Evolutionary conservation across 768 basidiomycete species (phyloP).

Genomic region (Obba rivulosa): DNA sequence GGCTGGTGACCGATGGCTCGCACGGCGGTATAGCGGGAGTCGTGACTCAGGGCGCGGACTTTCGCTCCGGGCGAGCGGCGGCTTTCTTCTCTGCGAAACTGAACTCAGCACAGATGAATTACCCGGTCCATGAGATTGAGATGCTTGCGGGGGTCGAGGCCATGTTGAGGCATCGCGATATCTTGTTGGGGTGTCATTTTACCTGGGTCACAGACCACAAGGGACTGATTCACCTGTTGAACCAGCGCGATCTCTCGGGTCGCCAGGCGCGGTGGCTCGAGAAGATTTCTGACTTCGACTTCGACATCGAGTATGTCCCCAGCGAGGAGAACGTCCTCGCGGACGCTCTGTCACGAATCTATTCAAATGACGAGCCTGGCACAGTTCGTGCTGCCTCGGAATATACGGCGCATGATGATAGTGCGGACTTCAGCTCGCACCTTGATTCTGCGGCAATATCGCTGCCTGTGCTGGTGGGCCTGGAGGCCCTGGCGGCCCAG

Average conservation of each 20-base stretch:
- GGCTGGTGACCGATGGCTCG: constrained; percentile 21
- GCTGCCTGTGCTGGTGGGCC: constrained; percentile 7
- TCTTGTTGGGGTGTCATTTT: constrained; percentile 21
- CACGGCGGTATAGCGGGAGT: constrained; percentile 15
- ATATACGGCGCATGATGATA: constrained; percentile 13
- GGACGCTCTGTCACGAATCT: constrained; percentile 20
- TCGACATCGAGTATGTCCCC: constrained; percentile 23
- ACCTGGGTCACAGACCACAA: constrained; percentile 24
- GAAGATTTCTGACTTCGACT: constrained; percentile 24
- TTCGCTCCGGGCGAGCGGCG: constrained; percentile 8
- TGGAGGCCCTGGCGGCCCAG: constrained; percentile 5
- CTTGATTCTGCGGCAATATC: constrained; percentile 8
- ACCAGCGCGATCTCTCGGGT: constrained; percentile 19
- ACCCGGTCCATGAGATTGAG: constrained; percentile 37
- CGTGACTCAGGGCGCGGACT: constrained; percentile 18
- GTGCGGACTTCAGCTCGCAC: not conserved
- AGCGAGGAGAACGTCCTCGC: constrained; percentile 24
- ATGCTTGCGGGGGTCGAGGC: constrained; percentile 31
- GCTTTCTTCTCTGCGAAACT: constrained; percentile 26
- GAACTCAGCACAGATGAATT: constrained; percentile 22
- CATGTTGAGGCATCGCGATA: constrained; percentile 25
- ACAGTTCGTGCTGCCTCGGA: constrained; percentile 18
- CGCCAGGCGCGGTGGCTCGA: constrained; percentile 26
- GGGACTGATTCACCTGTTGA: constrained; percentile 16
- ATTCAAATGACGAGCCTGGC: constrained; percentile 17